These are phyloP conservation scores for Penicillium brasilianum DNA, from an alignment of 2,329 filamentous ascomycete species.

Conservation along the genomic window DNA sequence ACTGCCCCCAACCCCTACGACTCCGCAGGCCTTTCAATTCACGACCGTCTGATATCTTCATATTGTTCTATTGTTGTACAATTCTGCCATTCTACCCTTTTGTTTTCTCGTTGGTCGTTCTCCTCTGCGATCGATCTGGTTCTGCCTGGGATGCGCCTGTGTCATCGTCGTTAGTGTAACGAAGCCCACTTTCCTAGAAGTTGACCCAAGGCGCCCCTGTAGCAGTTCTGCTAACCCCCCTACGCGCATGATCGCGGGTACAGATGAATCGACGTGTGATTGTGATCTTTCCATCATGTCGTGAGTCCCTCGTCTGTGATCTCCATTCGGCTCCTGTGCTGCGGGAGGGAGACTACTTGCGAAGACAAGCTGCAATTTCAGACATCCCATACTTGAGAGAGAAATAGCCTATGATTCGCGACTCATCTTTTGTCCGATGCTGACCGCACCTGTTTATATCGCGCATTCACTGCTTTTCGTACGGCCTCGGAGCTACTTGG, in stretches of 20 bases:
- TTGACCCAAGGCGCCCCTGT: conserved; percentile 39
- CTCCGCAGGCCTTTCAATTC: not conserved
- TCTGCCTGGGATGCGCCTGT: conserved; percentile 44
- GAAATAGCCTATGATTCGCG: conserved; percentile 4
- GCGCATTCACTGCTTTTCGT: conserved; percentile 17
- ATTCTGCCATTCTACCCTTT: conserved; percentile 13
- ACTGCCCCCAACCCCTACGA: conserved; percentile 8
- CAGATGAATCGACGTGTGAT: conserved; percentile 47
- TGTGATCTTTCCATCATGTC: conserved; percentile 47
- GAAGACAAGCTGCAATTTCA: conserved; percentile 1
- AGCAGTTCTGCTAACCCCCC: conserved; percentile 43
- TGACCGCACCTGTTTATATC: not conserved
- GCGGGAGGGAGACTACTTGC: conserved; percentile 30
- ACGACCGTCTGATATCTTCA: not conserved
- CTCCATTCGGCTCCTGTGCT: conserved; percentile 23
- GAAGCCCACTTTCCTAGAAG: conserved; percentile 35
- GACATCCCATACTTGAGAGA: not conserved
- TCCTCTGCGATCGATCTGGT: conserved; percentile 33
- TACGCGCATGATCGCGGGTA: conserved; percentile 38
- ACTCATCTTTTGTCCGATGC: conserved; percentile 14
- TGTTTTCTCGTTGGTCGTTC: conserved; percentile 19
- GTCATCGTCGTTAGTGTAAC: conserved; percentile 47
- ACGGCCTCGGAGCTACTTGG: not conserved
- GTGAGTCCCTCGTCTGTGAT: conserved; percentile 44
- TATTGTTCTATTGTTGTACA: not conserved